Conservation (phyloP, 345 rosid species). For the Hibiscus trionum region DNA sequence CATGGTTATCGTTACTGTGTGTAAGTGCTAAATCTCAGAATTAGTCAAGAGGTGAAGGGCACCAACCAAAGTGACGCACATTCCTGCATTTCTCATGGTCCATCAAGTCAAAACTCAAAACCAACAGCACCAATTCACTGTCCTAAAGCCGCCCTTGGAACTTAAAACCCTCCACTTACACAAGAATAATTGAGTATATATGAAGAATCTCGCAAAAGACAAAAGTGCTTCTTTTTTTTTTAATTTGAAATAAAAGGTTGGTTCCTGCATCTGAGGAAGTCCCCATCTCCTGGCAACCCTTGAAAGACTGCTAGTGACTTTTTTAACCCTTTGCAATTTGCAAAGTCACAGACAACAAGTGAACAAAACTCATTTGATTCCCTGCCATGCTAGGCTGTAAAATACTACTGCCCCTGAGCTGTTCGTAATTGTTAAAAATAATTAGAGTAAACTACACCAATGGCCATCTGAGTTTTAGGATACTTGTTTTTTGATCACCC, state of each 20-base stretch:
- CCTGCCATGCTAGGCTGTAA: constrained; percentile 17
- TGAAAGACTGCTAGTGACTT: neutral
- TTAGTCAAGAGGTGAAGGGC: constrained; percentile 1
- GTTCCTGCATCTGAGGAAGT: constrained; percentile 47
- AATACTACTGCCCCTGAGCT: neutral
- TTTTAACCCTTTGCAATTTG: neutral
- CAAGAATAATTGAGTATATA: constrained; percentile 3
- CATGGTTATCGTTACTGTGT: neutral
- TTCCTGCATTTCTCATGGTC: constrained; percentile 2
- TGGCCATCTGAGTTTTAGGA: no score
- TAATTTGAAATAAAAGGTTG: constrained; percentile 7
- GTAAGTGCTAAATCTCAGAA: neutral
- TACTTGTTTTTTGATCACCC: no score
- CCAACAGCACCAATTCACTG: constrained; percentile 11
- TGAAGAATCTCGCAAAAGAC: constrained; percentile 12
- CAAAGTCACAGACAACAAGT: neutral
- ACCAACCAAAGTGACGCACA: constrained; percentile 23
- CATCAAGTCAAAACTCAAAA: constrained; percentile 18
- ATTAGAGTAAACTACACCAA: no score
- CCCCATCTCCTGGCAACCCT: constrained; percentile 6
- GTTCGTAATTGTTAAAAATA: neutral
- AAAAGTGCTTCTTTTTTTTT: neutral
- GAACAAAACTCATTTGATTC: constrained; percentile 9
- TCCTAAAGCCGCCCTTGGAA: constrained; percentile 2
- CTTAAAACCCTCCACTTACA: constrained; percentile 5